phyloP scores from a whole-genome alignment of 1,284 basidiomycete genomes.

The Moniliella sp. region DNA sequence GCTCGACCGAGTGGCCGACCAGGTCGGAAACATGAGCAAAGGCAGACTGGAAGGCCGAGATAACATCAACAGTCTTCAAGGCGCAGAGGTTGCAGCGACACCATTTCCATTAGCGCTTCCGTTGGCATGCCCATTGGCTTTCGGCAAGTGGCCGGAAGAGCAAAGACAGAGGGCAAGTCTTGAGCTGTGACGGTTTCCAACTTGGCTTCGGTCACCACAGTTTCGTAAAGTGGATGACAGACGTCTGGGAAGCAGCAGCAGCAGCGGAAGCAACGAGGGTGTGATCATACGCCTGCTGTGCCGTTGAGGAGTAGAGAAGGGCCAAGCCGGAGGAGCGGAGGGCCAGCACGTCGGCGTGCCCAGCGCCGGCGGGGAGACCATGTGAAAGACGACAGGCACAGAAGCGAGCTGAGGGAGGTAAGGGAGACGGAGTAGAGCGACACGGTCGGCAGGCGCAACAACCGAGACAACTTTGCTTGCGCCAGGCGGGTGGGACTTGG shows the following conservation, averaged over 20 bases:
- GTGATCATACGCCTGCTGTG: conserved; percentile 51
- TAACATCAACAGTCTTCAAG: conserved; percentile 6
- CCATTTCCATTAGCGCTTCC: conserved; percentile 7
- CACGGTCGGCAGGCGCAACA: conserved; percentile 14
- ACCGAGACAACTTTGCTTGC: conserved; percentile 13
- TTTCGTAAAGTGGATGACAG: conserved; percentile 63
- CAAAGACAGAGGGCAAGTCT: no score
- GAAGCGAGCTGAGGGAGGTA: conserved; percentile 18
- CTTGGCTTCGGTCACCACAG: conserved; percentile 36
- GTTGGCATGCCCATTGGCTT: conserved; percentile 28
- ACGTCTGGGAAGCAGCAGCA: conserved; percentile 43
- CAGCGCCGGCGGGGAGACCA: conserved; percentile 33
- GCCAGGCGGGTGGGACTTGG: no score
- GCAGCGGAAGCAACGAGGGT: conserved; percentile 50
- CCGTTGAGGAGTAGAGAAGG: conserved; percentile 45
- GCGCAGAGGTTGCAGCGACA: no score
- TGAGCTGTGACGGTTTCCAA: no score
- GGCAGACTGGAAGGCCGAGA: conserved; percentile 10
- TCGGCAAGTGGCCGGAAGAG: conserved; percentile 7
- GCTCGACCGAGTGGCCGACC: conserved; percentile 15
- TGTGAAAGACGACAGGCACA: conserved; percentile 20
- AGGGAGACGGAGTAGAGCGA: conserved; percentile 19
- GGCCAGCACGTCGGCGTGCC: conserved; percentile 44
- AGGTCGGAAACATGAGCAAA: conserved; percentile 15
- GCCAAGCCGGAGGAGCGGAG: conserved; percentile 44